Base-by-base conservation (phyloP, 139 green algal genomes). In the Tetradesmus lagerheimii region DNA sequence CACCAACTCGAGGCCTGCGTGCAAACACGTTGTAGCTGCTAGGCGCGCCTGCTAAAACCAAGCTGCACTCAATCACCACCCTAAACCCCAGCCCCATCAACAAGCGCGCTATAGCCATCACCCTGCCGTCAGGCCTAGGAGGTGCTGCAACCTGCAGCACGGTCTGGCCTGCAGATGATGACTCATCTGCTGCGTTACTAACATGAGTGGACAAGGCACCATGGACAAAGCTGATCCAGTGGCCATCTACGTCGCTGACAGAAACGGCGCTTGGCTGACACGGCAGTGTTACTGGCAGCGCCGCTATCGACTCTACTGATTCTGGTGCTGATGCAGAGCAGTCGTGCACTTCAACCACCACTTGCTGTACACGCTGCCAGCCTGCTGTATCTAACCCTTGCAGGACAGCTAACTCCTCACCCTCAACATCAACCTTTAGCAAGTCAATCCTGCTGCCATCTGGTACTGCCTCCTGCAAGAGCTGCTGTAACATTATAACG, bases 261-360 rank as follows among this genome's bases (percentile, higher is more conserved):
- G 45, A 57, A 57, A n/a, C n/a, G n/a, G 43, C 43, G 43, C 8
- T 50, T 64, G 20, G 50, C 50, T 64, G 50, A 64, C 50, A 2
- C 25, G 16, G 50, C 50, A 64, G 45, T n/a, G n/a, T n/a, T n/a
- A n/a, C n/a, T n/a, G n/a, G 14, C 15, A 5, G 50, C 43, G 43
- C 43, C 43, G 43, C 43, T 50, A 50, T 4, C 43, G 4, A 50
- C 43, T 64, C 50, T 64, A 14, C 14, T 64, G 50, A 20, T 64
- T 20, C 15, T 64, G 50, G 50, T 50, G 43, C 50, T 64, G 50
- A 14, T 64, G 14, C 57, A 1, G 31, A 71, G 9, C 57, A 71
- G 71, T 79, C 71, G 31, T 79, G 71, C 31, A 79, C 71, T 29
- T 79, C 71, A 15, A 38, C 71, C 71, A 79, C 71, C n/a, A 79